These are phyloP conservation scores for Hibiscus syriacus DNA, from an alignment of 345 rosid species.

Conservation along the genomic window DNA sequence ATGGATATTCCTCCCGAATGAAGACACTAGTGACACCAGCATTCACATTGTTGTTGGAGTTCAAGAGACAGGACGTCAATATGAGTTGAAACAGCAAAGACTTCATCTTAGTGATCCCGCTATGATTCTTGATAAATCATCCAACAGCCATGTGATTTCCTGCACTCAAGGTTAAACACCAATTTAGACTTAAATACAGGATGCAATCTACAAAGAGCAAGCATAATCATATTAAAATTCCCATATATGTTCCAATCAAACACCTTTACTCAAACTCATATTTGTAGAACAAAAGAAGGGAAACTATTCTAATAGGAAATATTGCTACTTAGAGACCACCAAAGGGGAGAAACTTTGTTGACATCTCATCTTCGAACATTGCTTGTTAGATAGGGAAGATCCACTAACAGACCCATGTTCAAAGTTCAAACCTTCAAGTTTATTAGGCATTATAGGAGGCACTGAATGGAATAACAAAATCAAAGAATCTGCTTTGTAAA, in stretches of 20 bases:
- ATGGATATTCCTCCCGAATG: conserved; percentile 74
- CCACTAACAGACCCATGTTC: not conserved
- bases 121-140: conserved; percentile 19
- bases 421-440: not conserved
- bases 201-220: not conserved
- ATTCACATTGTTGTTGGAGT: conserved; percentile 29
- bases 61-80: conserved; percentile 25
- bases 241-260: too few species aligned
- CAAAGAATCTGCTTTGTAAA: not conserved
- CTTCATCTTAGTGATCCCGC: conserved; percentile 20
- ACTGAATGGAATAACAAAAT: not conserved
- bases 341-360: not conserved
- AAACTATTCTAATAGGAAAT: not conserved
- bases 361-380: not conserved
- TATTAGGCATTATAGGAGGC: not conserved
- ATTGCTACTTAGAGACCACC: not conserved
- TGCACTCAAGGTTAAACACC: conserved; percentile 4
- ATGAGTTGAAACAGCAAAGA: conserved; percentile 14
- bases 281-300: not conserved
- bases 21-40: conserved; percentile 68
- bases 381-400: not conserved
- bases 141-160: conserved; percentile 13
- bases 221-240: too few species aligned
- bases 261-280: too few species aligned
- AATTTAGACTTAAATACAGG: not conserved